These are phyloP conservation scores for Alternaria solani DNA, from an alignment of 2,329 filamentous ascomycete species.

Conservation along the genomic window DNA sequence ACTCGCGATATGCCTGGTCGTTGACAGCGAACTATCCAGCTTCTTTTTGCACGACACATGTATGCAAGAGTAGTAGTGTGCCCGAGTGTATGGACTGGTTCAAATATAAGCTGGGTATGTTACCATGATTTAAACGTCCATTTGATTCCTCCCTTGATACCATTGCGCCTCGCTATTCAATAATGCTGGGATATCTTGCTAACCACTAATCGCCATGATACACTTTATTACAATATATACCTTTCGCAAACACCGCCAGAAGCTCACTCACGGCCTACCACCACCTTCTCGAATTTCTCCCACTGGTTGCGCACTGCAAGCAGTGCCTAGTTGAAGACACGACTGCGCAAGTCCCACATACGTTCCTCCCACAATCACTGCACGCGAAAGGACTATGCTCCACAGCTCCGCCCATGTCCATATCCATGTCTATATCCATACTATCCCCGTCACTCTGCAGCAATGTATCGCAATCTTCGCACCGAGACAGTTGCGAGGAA, in stretches of 20 bases:
- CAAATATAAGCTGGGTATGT: neutral
- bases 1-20: neutral
- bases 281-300: conserved; percentile 23
- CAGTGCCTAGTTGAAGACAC: conserved; percentile 50
- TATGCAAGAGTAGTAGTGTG: neutral
- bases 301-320: conserved; percentile 50
- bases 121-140: neutral
- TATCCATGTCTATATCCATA: conserved; percentile 52
- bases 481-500: conserved; percentile 34
- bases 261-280: conserved; percentile 12
- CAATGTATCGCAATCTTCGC: conserved; percentile 56
- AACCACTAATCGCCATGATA: neutral
- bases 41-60: neutral
- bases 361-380: conserved; percentile 47
- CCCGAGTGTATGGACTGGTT: neutral
- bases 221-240: neutral
- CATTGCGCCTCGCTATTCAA: conserved; percentile 20
- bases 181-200: conserved; percentile 8
- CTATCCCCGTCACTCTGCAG: conserved; percentile 41
- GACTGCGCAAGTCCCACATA: conserved; percentile 56
- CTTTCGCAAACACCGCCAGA: neutral
- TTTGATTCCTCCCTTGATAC: neutral
- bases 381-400: conserved; percentile 48
- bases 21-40: neutral
- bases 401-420: conserved; percentile 38